Conservation (phyloP, 1,284 basidiomycete genomes). For the Ustanciosporium gigantosporum region DNA sequence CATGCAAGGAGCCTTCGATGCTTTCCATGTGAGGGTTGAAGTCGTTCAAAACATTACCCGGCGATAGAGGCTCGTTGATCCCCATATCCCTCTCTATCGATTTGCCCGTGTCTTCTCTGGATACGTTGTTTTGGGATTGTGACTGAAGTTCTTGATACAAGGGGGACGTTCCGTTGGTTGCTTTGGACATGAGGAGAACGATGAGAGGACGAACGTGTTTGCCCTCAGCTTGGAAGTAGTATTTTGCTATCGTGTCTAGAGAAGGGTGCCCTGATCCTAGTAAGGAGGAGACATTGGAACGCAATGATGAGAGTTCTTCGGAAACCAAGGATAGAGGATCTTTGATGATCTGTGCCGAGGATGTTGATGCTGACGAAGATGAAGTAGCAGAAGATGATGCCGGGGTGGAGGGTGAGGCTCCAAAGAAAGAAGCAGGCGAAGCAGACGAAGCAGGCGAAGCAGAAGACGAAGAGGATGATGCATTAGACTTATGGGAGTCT, state of each 20-base stretch:
- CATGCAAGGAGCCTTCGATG: slow-evolving; percentile 17
- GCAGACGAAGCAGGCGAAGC: slow-evolving; percentile 6
- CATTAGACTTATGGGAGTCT: not conserved
- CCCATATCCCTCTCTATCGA: slow-evolving; percentile 51
- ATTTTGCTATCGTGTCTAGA: slow-evolving; percentile 84
- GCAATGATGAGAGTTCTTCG: slow-evolving; percentile 72
- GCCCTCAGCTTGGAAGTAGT: slow-evolving; percentile 75
- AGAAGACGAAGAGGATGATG: slow-evolving; percentile 2
- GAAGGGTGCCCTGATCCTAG: slow-evolving; percentile 86
- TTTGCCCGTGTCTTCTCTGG: slow-evolving; percentile 45
- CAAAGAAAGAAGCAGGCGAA: slow-evolving; percentile 26
- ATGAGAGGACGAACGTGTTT: slow-evolving; percentile 90
- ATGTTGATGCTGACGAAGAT: not conserved
- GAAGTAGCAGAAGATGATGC: slow-evolving; percentile 1
- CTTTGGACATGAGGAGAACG: slow-evolving; percentile 85
- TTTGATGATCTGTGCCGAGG: slow-evolving; percentile 27
- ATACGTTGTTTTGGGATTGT: slow-evolving; percentile 54
- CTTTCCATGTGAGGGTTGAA: slow-evolving; percentile 69
- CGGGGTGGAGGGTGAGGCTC: slow-evolving; percentile 8
- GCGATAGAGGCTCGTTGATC: slow-evolving; percentile 73
- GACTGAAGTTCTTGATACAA: slow-evolving; percentile 63
- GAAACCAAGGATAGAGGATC: slow-evolving; percentile 53
- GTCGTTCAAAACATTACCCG: slow-evolving; percentile 78
- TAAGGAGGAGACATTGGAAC: slow-evolving; percentile 75
- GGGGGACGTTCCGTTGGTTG: slow-evolving; percentile 78